Conservation (phyloP, 2,329 filamentous ascomycete genomes). For the Xylaria sp. region DNA sequence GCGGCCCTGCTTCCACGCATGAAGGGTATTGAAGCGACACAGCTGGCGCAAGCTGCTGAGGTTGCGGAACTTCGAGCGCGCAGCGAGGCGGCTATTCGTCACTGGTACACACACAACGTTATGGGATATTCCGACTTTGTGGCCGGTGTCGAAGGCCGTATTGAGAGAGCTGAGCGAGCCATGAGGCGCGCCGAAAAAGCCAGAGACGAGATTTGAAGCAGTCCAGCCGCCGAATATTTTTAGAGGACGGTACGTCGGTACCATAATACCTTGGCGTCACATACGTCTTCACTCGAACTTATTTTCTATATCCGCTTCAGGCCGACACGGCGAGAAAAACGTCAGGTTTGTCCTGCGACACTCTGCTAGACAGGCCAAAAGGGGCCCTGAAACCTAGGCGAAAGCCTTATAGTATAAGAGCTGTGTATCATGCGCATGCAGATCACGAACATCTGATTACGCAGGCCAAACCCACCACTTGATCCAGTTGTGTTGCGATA, state of each 20-base stretch:
- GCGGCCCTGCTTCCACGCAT: slow-evolving; percentile 71
- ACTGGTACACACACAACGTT: slow-evolving; percentile 80
- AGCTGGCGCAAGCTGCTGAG: slow-evolving; percentile 70
- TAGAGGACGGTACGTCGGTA: not conserved
- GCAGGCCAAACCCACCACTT: not conserved
- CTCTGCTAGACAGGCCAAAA: not conserved
- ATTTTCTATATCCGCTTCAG: not conserved
- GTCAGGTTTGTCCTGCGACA: not conserved
- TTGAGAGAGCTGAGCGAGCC: slow-evolving; percentile 72
- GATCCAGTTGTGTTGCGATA: not conserved
- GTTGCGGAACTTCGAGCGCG: slow-evolving; percentile 71
- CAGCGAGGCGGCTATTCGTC: slow-evolving; percentile 71
- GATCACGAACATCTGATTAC: not conserved
- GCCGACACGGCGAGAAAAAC: not conserved
- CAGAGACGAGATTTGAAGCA: slow-evolving; percentile 58
- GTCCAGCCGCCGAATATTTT: not conserved
- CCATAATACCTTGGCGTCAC: not conserved
- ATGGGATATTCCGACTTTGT: slow-evolving; percentile 75
- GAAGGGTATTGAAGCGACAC: slow-evolving; percentile 68
- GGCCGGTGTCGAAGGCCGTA: slow-evolving; percentile 75
- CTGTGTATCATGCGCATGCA: not conserved
- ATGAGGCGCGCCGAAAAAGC: slow-evolving; percentile 73
- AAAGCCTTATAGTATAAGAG: not conserved
- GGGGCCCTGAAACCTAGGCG: not conserved
- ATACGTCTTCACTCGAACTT: not conserved